Evolutionary conservation across 768 basidiomycete species (phyloP), one percentile per base, ranked within the genome.

Genomic region (Suillus subaureus): DNA sequence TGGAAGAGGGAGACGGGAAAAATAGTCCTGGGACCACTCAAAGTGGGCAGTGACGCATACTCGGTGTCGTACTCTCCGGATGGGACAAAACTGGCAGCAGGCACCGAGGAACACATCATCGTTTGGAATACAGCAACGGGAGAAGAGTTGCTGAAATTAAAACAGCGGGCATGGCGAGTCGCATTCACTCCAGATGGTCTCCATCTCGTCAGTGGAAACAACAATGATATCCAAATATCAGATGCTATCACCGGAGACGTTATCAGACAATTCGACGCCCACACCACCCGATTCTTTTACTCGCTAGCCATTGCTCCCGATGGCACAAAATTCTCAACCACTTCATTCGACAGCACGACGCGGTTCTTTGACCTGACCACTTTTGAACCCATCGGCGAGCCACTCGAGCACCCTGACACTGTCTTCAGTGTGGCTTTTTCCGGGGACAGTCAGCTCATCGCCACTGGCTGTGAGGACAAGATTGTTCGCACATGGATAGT

Each of bases 1-100:
- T 61, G 61, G 61, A 45, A 61, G 28, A 47, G 42, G 11, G 18
- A 54, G 52, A 62, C 45, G 6, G 45, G 47, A 1, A 31, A 52
- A 18, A 52, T 18, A 31, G 26, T 52, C 8, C 8, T 52, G 0
- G 51, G 51, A 2, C 51, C 51, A 11, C 28, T 52, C 51, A 31
- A 52, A 5, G 28, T 31, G 51, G 51, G 16, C 28, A 52, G 4
- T 1, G 0, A 0, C 0, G 28, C 51, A 16, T 1, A 11, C 16
- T 52, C 51, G 8, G 51, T 52, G 51, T 4, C 16, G 3, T 52
- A 52, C 51, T 52, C 51, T 9, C 28, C 16, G 16, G 28, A 31
- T 31, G 51, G 51, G 26, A 52, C 3, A 2, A 52, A 52, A 52
- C 26, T 70, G 3, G 62, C 61, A 37, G 65, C 65, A 23, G 64